Evolutionary conservation across 2,329 filamentous ascomycete genomes (phyloP).

Genomic region (Penicillium sp.): DNA sequence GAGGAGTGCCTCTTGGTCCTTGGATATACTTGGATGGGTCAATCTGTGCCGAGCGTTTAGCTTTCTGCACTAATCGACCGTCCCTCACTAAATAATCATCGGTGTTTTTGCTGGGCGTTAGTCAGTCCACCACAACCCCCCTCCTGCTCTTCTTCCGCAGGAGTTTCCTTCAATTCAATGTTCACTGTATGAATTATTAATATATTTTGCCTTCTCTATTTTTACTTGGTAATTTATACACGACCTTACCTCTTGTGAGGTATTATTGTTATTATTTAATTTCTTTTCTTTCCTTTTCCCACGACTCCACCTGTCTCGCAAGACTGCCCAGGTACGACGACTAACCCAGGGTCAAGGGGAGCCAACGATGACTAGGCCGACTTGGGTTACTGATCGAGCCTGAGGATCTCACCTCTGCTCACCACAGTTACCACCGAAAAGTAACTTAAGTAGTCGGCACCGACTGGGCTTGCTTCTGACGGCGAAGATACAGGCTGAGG

Average conservation of each 20-base stretch:
- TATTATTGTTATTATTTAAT: not conserved
- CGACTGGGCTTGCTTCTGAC: not conserved
- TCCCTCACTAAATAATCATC: slow-evolving; percentile 8
- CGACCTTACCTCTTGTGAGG: not conserved
- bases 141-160: slow-evolving; percentile 1
- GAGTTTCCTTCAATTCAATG: slow-evolving; percentile 4
- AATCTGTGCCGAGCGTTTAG: slow-evolving; percentile 18
- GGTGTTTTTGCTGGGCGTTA: slow-evolving; percentile 10
- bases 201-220: slow-evolving; percentile 1
- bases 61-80: slow-evolving; percentile 5
- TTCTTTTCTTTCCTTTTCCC: slow-evolving; percentile 6
- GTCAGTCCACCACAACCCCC: slow-evolving; percentile 7
- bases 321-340: not conserved
- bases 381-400: slow-evolving; percentile 8
- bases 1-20: slow-evolving; percentile 2
- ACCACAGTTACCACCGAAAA: not conserved
- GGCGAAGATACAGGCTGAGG: slow-evolving; percentile 1
- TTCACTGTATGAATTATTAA: slow-evolving; percentile 3
- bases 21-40: slow-evolving; percentile 2
- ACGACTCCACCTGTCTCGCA: not conserved
- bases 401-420: slow-evolving; percentile 6
- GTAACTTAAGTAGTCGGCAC: not conserved
- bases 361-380: slow-evolving; percentile 1
- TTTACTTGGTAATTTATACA: slow-evolving; percentile 10
- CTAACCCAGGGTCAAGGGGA: slow-evolving; percentile 1